Evolutionary conservation across 2,329 filamentous ascomycete species (phyloP).

Genomic region (Exserohilum turcica): DNA sequence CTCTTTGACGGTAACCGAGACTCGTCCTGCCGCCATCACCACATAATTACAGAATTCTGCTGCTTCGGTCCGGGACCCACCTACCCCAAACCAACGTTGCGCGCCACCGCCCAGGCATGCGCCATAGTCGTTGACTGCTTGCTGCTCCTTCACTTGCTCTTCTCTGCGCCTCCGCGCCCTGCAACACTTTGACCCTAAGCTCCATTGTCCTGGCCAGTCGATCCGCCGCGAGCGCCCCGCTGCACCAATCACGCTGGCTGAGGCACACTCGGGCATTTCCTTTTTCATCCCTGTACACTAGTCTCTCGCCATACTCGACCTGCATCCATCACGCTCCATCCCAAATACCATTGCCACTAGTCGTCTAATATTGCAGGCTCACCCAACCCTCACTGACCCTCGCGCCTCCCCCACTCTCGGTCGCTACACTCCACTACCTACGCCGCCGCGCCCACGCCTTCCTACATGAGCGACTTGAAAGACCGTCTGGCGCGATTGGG

Average conservation of each 20-base stretch:
- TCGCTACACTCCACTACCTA: constrained; percentile 14
- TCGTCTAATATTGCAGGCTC: constrained; percentile 50
- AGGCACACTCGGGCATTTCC: constrained; percentile 33
- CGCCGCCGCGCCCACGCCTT: constrained; percentile 12
- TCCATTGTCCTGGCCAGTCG: constrained; percentile 38
- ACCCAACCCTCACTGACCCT: constrained; percentile 48
- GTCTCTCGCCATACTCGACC: constrained; percentile 21
- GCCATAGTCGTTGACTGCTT: constrained; percentile 28
- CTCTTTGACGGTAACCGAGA: constrained; percentile 25
- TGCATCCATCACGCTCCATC: constrained; percentile 9
- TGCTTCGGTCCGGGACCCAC: constrained; percentile 33
- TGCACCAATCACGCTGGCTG: constrained; percentile 33
- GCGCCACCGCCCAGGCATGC: constrained; percentile 36
- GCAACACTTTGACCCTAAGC: constrained; percentile 47
- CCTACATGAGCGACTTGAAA: constrained; percentile 68
- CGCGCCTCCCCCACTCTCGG: constrained; percentile 3
- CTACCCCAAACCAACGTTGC: constrained; percentile 29
- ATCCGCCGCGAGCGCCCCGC: constrained; percentile 29
- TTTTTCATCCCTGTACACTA: constrained; percentile 39
- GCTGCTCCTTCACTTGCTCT: constrained; percentile 37
- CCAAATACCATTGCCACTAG: constrained; percentile 24
- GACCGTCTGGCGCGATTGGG: constrained; percentile 75
- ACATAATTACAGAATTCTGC: constrained; percentile 32
- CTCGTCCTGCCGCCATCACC: constrained; percentile 25
- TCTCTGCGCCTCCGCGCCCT: constrained; percentile 47